These are phyloP conservation scores for Podospora sp. DNA, from an alignment of 495 filamentous ascomycete genomes.

Conservation along the genomic window DNA sequence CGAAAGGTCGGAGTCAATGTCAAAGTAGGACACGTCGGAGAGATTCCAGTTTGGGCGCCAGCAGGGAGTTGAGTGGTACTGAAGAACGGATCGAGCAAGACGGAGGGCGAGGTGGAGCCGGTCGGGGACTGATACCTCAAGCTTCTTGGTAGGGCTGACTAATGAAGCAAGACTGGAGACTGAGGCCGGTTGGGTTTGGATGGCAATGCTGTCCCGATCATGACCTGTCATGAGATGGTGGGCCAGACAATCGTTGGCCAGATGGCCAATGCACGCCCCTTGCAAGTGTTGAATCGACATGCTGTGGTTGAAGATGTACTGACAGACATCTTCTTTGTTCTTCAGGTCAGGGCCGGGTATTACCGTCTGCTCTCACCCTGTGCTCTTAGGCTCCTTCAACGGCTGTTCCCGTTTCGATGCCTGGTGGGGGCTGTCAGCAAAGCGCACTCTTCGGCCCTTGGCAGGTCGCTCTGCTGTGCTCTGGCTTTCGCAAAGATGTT, in stretches of 20 bases:
- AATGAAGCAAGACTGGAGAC: slow-evolving; percentile 1
- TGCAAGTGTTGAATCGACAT: neutral
- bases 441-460: slow-evolving; percentile 9
- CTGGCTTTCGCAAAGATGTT: neutral
- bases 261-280: slow-evolving; percentile 13
- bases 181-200: slow-evolving; percentile 3
- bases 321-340: slow-evolving; percentile 1
- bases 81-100: slow-evolving; percentile 6
- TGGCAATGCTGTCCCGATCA: slow-evolving; percentile 5
- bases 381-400: neutral
- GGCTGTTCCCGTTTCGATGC: neutral
- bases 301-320: slow-evolving; percentile 6
- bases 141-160: neutral
- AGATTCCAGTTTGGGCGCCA: slow-evolving; percentile 15
- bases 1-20: slow-evolving; percentile 11
- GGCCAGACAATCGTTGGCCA: neutral
- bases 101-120: slow-evolving; percentile 12
- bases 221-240: slow-evolving; percentile 6
- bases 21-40: slow-evolving; percentile 17
- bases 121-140: neutral
- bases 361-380: neutral
- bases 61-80: slow-evolving; percentile 15
- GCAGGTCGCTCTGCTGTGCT: neutral
- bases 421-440: neutral
- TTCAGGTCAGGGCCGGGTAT: neutral